Percentiles rank a stretch among this genome's conserved stretches.
These are phyloP conservation scores for Clonostachys sp. DNA, from an alignment of 2,329 filamentous ascomycete species.

Conservation along the genomic window DNA sequence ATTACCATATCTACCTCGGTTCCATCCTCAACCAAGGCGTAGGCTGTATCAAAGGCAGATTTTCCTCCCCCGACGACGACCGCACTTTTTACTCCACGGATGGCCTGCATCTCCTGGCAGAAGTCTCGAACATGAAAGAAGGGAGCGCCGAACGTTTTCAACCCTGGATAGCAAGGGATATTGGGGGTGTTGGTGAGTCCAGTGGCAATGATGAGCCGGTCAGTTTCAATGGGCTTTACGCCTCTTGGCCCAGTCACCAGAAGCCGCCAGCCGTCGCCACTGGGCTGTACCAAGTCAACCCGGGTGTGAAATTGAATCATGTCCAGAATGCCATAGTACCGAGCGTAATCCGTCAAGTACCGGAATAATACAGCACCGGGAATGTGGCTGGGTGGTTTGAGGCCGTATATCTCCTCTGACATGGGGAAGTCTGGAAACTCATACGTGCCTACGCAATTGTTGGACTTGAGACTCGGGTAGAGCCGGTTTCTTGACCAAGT, in stretches of 20 bases:
- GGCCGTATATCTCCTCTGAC: slow-evolving; percentile 44
- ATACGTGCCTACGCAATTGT: slow-evolving; percentile 70
- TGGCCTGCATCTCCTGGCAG: slow-evolving; percentile 20
- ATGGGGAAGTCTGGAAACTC: slow-evolving; percentile 74
- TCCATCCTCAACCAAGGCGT: slow-evolving; percentile 43
- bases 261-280: slow-evolving; percentile 10
- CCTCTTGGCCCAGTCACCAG: slow-evolving; percentile 3
- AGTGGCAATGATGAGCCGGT: slow-evolving; percentile 41
- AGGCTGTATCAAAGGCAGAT: slow-evolving; percentile 53
- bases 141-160: slow-evolving; percentile 25
- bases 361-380: slow-evolving; percentile 38
- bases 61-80: slow-evolving; percentile 53
- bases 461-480: slow-evolving; percentile 66
- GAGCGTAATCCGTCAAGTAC: slow-evolving; percentile 41
- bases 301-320: slow-evolving; percentile 32
- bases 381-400: slow-evolving; percentile 40
- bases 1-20: slow-evolving; percentile 45
- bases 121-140: slow-evolving; percentile 40
- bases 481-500: slow-evolving; percentile 67
- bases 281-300: slow-evolving; percentile 27
- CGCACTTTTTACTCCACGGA: slow-evolving; percentile 18
- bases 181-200: slow-evolving; percentile 39
- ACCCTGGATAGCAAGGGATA: slow-evolving; percentile 29
- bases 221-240: slow-evolving; percentile 12
- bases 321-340: slow-evolving; percentile 32